A percentile compares a stretch with the other conserved stretches of the same genome.
phyloP scores from a whole-genome alignment of 306 rosid species.

The Cucumis melo region DNA sequence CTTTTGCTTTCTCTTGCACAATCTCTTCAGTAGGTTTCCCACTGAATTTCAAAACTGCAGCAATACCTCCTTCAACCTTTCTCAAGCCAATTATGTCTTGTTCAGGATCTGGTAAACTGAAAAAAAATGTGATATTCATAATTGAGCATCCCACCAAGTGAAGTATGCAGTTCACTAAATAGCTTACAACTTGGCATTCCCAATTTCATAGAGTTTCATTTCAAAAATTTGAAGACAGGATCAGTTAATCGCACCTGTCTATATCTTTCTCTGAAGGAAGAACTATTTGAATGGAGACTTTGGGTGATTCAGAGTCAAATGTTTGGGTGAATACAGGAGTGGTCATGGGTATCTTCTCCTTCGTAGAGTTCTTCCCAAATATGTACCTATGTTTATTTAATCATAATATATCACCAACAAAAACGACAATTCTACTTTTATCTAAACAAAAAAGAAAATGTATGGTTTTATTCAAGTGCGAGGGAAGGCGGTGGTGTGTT shows the following conservation, averaged over 20 bases:
- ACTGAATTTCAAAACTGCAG: conserved; percentile 69
- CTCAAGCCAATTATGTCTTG: conserved; percentile 53
- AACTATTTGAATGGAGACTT: conserved; percentile 70
- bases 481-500: too few species aligned
- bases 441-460: background rate
- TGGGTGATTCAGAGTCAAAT: conserved; percentile 33
- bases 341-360: conserved; percentile 85
- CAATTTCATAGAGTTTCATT: background rate
- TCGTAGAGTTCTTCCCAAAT: conserved; percentile 71
- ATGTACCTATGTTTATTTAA: conserved; percentile 39
- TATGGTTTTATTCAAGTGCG: background rate
- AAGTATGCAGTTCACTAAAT: background rate
- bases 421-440: background rate
- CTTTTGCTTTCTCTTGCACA: conserved; percentile 49
- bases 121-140: conserved; percentile 2
- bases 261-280: conserved; percentile 68
- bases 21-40: conserved; percentile 57
- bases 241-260: conserved; percentile 27
- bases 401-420: conserved; percentile 3
- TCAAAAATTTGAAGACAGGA: background rate
- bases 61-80: conserved; percentile 58
- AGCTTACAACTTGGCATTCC: background rate
- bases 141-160: background rate
- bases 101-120: conserved; percentile 78
- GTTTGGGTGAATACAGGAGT: conserved; percentile 91